These are phyloP conservation scores for Neurospora sp. DNA, from an alignment of 495 filamentous ascomycete species.

Conservation along the genomic window DNA sequence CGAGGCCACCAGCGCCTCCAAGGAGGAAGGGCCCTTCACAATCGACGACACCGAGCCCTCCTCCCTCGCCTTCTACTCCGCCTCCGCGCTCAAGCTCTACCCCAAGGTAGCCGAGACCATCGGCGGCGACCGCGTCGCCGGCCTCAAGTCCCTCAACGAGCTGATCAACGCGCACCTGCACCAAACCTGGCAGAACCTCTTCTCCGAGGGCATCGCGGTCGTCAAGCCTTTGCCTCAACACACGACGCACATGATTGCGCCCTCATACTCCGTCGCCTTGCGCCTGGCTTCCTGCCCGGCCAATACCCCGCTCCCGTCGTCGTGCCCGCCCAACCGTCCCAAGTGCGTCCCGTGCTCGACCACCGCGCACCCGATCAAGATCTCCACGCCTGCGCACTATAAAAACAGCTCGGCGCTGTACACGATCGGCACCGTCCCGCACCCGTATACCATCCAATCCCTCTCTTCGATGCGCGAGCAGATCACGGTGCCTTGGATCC, in stretches of 20 bases:
- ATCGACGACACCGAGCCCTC: constrained; percentile 48
- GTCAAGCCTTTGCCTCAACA: constrained; percentile 66
- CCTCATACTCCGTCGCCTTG: constrained; percentile 59
- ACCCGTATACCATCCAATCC: constrained; percentile 72
- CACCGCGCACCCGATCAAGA: constrained; percentile 37
- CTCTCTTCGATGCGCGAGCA: constrained; percentile 42
- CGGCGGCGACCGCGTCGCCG: constrained; percentile 39
- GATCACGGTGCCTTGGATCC: constrained; percentile 57
- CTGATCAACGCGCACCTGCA: constrained; percentile 86
- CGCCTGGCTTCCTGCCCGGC: constrained; percentile 63
- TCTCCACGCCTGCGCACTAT: constrained; percentile 49
- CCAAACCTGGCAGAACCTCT: constrained; percentile 72
- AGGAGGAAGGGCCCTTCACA: constrained; percentile 36
- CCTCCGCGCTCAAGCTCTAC: constrained; percentile 53
- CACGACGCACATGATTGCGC: constrained; percentile 59
- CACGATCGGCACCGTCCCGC: constrained; percentile 78
- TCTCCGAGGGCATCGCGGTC: constrained; percentile 56
- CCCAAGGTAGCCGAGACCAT: constrained; percentile 54
- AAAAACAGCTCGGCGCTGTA: constrained; percentile 55
- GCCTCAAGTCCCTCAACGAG: constrained; percentile 51
- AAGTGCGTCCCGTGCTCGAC: constrained; percentile 66
- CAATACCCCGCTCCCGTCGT: constrained; percentile 55
- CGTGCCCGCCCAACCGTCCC: constrained; percentile 77
- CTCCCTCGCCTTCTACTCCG: constrained; percentile 71
- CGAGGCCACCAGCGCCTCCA: constrained; percentile 23